phyloP scores from a whole-genome alignment of 805 yeast species.

The Metschnikowia koreensis region DNA sequence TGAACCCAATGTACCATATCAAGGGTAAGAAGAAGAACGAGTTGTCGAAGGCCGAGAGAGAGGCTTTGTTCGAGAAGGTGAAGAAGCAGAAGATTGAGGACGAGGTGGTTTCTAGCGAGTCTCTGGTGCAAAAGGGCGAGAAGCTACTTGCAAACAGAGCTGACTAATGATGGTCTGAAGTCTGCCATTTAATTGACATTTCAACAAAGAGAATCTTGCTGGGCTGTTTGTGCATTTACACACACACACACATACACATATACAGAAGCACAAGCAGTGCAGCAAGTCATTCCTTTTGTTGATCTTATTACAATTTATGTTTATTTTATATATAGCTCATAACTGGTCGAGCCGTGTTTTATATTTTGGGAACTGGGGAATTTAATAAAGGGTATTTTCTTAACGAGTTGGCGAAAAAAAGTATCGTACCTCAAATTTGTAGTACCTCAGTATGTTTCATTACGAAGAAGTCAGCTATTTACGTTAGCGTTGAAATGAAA shows the following conservation, averaged over 20 bases:
- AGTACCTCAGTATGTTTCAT: not conserved
- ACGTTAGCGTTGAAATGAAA: too few species aligned
- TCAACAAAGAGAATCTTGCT: not conserved
- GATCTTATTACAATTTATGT: not conserved
- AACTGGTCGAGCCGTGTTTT: not conserved
- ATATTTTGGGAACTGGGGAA: not conserved
- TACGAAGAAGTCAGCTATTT: too few species aligned
- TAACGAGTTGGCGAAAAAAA: not conserved
- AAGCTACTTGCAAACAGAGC: constrained; percentile 7
- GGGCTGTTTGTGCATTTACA: not conserved
- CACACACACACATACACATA: constrained; percentile 12
- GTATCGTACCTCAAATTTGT: not conserved
- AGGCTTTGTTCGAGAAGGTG: constrained; percentile 46
- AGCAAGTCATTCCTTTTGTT: not conserved
- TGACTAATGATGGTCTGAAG: not conserved
- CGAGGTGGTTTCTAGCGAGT: not conserved
- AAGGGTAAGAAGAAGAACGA: constrained; percentile 66
- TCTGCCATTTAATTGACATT: too few species aligned
- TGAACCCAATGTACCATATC: constrained; percentile 73
- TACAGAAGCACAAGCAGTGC: constrained; percentile 2
- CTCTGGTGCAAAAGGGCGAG: constrained; percentile 5
- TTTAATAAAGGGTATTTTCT: constrained; percentile 1
- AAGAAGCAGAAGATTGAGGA: constrained; percentile 17
- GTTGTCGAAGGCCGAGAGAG: constrained; percentile 49
- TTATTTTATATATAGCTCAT: not conserved